phyloP scores from a whole-genome alignment of 768 basidiomycete species.

The Mycena capillaripes region DNA sequence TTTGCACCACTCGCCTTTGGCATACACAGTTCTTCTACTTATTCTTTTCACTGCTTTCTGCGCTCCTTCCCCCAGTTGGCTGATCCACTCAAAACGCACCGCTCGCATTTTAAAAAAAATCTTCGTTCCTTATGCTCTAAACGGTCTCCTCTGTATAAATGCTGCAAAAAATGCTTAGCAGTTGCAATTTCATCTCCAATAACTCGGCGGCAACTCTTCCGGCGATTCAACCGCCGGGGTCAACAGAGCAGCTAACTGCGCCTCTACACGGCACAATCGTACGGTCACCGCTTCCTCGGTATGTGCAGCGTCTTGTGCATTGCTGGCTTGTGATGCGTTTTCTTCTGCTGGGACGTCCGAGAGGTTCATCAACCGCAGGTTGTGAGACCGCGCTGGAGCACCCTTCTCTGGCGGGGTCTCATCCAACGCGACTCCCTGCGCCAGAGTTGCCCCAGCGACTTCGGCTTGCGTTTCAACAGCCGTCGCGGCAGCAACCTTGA shows the following conservation, averaged over 20 bases:
- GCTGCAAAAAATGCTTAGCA: not conserved
- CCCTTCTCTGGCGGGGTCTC: not conserved
- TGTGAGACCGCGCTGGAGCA: not conserved
- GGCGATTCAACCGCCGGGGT: constrained; percentile 2
- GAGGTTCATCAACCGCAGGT: not conserved
- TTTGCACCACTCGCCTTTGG: too few relatives aligned
- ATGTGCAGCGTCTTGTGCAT: not conserved
- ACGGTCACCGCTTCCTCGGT: not conserved
- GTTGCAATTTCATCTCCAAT: not conserved
- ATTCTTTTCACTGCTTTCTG: too few relatives aligned
- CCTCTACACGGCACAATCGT: not conserved
- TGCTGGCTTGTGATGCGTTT: not conserved
- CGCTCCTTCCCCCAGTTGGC: too few relatives aligned
- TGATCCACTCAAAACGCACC: not conserved
- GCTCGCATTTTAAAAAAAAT: too few relatives aligned
- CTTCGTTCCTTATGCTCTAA: not conserved
- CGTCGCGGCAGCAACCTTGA: not conserved
- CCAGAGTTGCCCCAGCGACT: not conserved
- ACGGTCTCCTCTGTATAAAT: not conserved
- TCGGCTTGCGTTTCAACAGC: not conserved
- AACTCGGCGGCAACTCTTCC: constrained; percentile 3
- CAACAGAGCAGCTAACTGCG: constrained; percentile 6
- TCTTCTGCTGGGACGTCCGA: not conserved
- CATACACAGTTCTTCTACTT: too few relatives aligned
- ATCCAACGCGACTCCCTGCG: not conserved